Evolutionary conservation across 140 eudicot genomes (phyloP), one percentile per base, ranked within the genome.

Genomic region (Oenanthe javanica): DNA sequence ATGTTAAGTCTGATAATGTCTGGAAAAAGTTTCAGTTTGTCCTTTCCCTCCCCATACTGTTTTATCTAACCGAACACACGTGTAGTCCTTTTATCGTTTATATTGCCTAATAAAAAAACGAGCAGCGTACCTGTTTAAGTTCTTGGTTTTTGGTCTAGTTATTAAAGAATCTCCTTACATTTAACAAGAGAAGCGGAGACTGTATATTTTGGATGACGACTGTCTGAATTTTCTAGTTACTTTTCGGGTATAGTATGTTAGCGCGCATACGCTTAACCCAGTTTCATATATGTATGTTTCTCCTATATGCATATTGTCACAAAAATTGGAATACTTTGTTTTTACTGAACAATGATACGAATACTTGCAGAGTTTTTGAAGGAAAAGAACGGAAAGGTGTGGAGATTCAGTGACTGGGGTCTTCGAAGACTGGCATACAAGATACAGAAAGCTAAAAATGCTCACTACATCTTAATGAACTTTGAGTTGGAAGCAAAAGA

Each of bases 401-500:
- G 95, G 92, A 94, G 99, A 88, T 89, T 90, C 69, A 94, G 97
- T 52, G 99, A 94, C 71, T 92, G 99, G 99, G 99, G 99, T 73
- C 86, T 90, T 72, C 86, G 99, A 27, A 86, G 89, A 83, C 89
- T 94, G 59, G 96, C 96, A 13, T 94, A 94, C 93, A 86, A 85
- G 81, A 94, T 94, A 83, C 88, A 85, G 57, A 89, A 94, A 49
- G 99, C 99, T 25, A 89, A 81, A 51, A 87, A 79, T 12, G 97
- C 99, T 19, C 97, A 90, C 80, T 94, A 94, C 81, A 89, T 92
- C 45, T 80, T 94, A 69, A 92, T 94, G 97, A 94, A 94, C 85
- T 90, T 94, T 80, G 99, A 94, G 90, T 18, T 94, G 36, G 97
- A 86, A 83, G 97, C 96, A 45, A 86, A 88, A 79, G 87, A 87